phyloP scores from a whole-genome alignment of 345 rosid genomes.

The Salix suchowensis region DNA sequence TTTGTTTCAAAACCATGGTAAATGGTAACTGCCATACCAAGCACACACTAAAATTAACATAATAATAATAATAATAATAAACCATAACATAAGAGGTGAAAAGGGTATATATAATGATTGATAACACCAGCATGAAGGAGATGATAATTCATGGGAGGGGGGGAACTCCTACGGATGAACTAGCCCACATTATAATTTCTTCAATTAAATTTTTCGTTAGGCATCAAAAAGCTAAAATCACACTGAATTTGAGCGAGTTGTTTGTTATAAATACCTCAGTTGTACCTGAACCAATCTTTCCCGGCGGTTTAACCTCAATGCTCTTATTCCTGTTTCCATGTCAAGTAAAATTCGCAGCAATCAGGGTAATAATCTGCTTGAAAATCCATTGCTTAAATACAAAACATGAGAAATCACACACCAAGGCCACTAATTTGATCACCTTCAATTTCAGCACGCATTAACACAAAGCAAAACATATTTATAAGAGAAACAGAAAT shows the following conservation, averaged over 20 bases:
- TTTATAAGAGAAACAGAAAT: no score
- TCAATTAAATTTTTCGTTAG: not conserved
- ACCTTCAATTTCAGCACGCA: not conserved
- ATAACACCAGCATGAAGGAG: no score
- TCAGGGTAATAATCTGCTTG: no score
- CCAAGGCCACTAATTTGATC: no score
- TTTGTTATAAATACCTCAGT: conserved; percentile 75
- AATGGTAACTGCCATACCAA: conserved; percentile 59
- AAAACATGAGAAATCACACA: no score
- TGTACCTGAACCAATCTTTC: conserved; percentile 72
- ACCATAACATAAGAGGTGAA: no score
- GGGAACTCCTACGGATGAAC: no score
- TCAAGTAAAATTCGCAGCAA: no score
- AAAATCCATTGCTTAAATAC: no score
- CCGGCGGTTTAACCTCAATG: conserved; percentile 55
- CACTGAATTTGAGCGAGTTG: not conserved
- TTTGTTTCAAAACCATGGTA: conserved; percentile 47
- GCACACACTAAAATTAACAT: not conserved
- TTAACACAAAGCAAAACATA: not conserved
- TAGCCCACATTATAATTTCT: not conserved
- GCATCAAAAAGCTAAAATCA: not conserved
- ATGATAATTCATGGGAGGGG: not conserved
- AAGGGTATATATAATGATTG: no score
- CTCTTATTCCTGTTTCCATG: conserved; percentile 50
- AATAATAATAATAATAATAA: not conserved